Evolutionary conservation across 2,329 filamentous ascomycete genomes (phyloP), one percentile per base, ranked within the genome.

Genomic region (Fusarium circinatum): DNA sequence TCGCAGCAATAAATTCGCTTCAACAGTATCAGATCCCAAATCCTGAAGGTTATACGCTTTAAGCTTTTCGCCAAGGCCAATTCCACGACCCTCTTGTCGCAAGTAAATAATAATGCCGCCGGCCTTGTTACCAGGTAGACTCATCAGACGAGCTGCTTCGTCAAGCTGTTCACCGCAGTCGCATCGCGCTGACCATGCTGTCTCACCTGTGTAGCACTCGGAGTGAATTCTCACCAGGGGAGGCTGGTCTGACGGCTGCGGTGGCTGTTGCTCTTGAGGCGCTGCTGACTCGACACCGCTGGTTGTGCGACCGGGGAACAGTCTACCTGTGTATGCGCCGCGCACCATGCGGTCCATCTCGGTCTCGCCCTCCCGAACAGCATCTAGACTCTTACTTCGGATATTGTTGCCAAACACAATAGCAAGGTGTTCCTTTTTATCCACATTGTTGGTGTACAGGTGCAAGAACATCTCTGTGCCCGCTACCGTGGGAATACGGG

Each of bases 31-130:
- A n/a, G 93, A 95, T 1, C 96, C 96, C 32, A 99, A 86, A 83
- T 99, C 96, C 82, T 99, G 96, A 48, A 99, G 86, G 79, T 99
- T 99, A 83, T 99, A 99, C 9, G 96, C 96, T 84, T 99, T 98
- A 44, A 99, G 88, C 83, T 99, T 99, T 84, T 98, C 95, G 6
- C 94, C 93, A 0, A 99, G 88, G 0, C 96, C 96, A 74, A 99
- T 99, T 5, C 96, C 96, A 30, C 96, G 93, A 0, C 96, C 96
- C 84, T 99, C 96, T 83, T 99, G 96, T 28, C 96, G 92, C 28
- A 99, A 87, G 80, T 99, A 99, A 76, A 99, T 92, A 75, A 99
- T 98, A 61, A 98, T 95, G 39, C 96, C 96, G 22, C 95, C 95
- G 5, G 86, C 89, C 60, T 86, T 80, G 76, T 86, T 86, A 70